Conservation (phyloP, 2,329 filamentous ascomycete genomes). For the Dactylonectria macrodidyma region DNA sequence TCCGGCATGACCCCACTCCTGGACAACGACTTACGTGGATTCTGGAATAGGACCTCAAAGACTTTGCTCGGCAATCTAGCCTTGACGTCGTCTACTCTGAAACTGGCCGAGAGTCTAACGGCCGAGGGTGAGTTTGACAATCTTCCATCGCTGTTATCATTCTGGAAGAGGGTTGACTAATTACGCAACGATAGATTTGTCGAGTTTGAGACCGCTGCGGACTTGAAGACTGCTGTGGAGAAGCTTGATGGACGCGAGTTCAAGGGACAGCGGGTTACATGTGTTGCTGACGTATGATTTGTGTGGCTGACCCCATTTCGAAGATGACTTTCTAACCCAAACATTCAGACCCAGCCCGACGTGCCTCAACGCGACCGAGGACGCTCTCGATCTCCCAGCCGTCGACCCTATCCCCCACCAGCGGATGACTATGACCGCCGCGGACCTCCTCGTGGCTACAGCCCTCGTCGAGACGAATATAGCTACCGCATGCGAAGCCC, state of each 20-base stretch:
- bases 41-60: constrained; percentile 97
- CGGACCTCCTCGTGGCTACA: constrained; percentile 84
- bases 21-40: constrained; percentile 84
- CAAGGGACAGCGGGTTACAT: constrained; percentile 89
- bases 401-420: constrained; percentile 76
- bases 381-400: constrained; percentile 83
- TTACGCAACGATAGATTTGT: constrained; percentile 79
- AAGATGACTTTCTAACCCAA: constrained; percentile 42
- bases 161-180: constrained; percentile 29
- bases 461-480: constrained; percentile 79
- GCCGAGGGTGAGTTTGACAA: constrained; percentile 81
- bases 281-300: constrained; percentile 81
- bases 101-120: constrained; percentile 91
- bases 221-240: constrained; percentile 91
- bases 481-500: constrained; percentile 92
- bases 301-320: constrained; percentile 9
- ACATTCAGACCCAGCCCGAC: constrained; percentile 82
- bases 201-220: constrained; percentile 94
- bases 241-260: constrained; percentile 95
- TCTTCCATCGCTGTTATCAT: neutral
- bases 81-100: constrained; percentile 99
- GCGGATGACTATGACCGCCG: constrained; percentile 89
- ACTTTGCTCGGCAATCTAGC: constrained; percentile 97
- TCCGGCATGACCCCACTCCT: constrained; percentile 57
- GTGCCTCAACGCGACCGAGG: constrained; percentile 77